A percentile compares a stretch with the other conserved stretches of the same genome.
Evolutionary conservation across 768 basidiomycete species (phyloP).

Genomic region (Wakefieldia striispora): DNA sequence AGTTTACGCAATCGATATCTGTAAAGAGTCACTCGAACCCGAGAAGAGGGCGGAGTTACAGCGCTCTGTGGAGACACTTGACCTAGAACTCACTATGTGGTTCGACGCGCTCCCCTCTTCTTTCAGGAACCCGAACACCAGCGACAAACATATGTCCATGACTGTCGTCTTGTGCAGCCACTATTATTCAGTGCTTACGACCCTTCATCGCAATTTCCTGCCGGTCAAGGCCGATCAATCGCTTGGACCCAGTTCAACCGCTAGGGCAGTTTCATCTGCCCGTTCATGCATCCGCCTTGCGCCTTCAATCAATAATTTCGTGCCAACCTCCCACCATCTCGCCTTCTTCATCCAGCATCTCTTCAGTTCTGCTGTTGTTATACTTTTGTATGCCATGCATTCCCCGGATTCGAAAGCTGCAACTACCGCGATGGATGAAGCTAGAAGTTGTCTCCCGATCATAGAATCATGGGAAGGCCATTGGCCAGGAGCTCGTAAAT

Average conservation of each 20-base stretch:
- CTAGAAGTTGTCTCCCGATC: constrained; percentile 64
- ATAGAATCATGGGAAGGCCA: constrained; percentile 80
- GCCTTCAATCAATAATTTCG: constrained; percentile 78
- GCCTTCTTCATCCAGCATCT: constrained; percentile 89
- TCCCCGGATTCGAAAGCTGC: constrained; percentile 62
- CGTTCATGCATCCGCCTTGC: constrained; percentile 84
- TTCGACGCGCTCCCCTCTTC: constrained; percentile 71
- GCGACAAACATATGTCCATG: constrained; percentile 81
- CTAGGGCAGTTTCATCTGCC: constrained; percentile 80
- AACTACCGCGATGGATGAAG: constrained; percentile 80
- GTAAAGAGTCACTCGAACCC: constrained; percentile 68
- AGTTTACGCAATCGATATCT: constrained; percentile 79
- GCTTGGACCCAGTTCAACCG: constrained; percentile 66
- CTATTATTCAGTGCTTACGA: constrained; percentile 85
- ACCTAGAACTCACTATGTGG: constrained; percentile 78
- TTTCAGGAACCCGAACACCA: constrained; percentile 73
- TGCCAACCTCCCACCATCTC: constrained; percentile 82
- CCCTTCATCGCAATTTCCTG: constrained; percentile 84
- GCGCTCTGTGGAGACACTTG: constrained; percentile 72
- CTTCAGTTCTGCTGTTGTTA: constrained; percentile 86
- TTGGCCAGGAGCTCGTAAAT: constrained; percentile 88
- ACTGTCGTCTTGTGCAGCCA: constrained; percentile 84
- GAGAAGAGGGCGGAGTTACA: constrained; percentile 78
- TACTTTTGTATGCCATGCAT: constrained; percentile 85
- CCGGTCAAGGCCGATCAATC: constrained; percentile 75